Evolutionary conservation across 2,329 filamentous ascomycete genomes (phyloP).

Genomic region (Ophiocordyceps camponoti-saundersi): DNA sequence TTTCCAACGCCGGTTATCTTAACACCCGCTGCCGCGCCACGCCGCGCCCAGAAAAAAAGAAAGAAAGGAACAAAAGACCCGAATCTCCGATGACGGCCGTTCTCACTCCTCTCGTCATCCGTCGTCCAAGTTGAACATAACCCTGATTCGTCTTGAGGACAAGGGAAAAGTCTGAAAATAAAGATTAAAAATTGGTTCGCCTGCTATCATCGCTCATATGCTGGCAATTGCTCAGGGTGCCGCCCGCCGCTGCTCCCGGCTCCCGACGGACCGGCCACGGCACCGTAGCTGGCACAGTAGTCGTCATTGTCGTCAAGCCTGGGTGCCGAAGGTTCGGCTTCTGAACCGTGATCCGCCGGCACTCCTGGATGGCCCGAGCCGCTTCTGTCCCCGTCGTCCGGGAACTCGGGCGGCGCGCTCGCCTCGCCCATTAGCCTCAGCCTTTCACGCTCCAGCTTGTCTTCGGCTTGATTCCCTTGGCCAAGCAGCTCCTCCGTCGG

Average conservation of each 20-base stretch:
- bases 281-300: conserved; percentile 7
- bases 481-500: conserved; percentile 28
- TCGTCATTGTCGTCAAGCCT: conserved; percentile 26
- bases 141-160: not conserved
- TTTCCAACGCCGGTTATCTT: not conserved
- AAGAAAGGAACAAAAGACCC: not conserved
- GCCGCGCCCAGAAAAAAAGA: too few relatives aligned
- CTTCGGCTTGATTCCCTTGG: conserved; percentile 28
- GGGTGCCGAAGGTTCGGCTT: conserved; percentile 37
- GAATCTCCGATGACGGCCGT: not conserved
- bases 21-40: not conserved
- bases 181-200: not conserved
- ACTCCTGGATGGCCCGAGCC: conserved; percentile 10
- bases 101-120: not conserved
- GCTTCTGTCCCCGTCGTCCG: conserved; percentile 29
- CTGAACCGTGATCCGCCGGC: conserved; percentile 8
- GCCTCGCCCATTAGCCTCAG: conserved; percentile 44
- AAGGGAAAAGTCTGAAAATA: not conserved
- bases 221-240: conserved; percentile 17
- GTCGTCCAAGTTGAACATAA: not conserved
- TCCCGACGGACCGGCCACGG: conserved; percentile 8
- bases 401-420: conserved; percentile 44
- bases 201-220: conserved; percentile 18
- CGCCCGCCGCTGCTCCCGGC: not conserved
- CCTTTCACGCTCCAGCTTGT: conserved; percentile 65